Evolutionary conservation across 2,329 filamentous ascomycete species (phyloP).

Genomic region (Emericellopsis cladophorae): DNA sequence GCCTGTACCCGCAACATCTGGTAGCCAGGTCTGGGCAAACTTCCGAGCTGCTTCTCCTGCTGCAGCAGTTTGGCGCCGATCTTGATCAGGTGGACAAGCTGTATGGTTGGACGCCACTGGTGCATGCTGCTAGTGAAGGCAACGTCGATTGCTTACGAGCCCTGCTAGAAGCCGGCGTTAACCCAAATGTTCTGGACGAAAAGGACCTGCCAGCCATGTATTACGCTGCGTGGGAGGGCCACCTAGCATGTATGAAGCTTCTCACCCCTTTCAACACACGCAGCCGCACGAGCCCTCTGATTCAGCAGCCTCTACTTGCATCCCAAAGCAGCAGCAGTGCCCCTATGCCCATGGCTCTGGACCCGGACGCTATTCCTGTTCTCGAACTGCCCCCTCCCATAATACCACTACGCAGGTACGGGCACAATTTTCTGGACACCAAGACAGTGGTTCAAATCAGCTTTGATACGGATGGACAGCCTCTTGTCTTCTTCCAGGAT

Average conservation of each 20-base stretch:
- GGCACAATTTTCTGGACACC: conserved; percentile 95
- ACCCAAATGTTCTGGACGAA: conserved; percentile 74
- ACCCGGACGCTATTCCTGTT: conserved; percentile 80
- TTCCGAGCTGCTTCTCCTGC: conserved; percentile 63
- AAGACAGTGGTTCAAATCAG: conserved; percentile 92
- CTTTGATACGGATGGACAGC: conserved; percentile 63
- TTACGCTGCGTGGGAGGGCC: conserved; percentile 96
- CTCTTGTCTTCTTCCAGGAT: conserved; percentile 91
- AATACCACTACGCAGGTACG: conserved; percentile 85
- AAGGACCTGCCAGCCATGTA: conserved; percentile 93
- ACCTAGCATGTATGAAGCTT: conserved; percentile 86
- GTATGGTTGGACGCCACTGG: conserved; percentile 93
- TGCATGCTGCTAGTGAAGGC: conserved; percentile 92
- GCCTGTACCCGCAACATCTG: conserved; percentile 91
- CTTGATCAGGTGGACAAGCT: conserved; percentile 89
- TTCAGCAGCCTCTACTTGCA: conserved; percentile 26
- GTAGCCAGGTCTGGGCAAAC: conserved; percentile 81
- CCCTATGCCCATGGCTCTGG: conserved; percentile 52
- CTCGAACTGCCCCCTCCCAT: conserved; percentile 91
- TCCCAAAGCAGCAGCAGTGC: conserved; percentile 33
- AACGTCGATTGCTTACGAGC: conserved; percentile 80
- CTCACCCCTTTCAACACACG: conserved; percentile 49
- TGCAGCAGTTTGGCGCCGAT: conserved; percentile 79
- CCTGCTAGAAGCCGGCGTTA: conserved; percentile 65
- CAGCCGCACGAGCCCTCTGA: conserved; percentile 28